phyloP scores from a whole-genome alignment of 495 filamentous ascomycete species.

The Chlorociboria aeruginascens region DNA sequence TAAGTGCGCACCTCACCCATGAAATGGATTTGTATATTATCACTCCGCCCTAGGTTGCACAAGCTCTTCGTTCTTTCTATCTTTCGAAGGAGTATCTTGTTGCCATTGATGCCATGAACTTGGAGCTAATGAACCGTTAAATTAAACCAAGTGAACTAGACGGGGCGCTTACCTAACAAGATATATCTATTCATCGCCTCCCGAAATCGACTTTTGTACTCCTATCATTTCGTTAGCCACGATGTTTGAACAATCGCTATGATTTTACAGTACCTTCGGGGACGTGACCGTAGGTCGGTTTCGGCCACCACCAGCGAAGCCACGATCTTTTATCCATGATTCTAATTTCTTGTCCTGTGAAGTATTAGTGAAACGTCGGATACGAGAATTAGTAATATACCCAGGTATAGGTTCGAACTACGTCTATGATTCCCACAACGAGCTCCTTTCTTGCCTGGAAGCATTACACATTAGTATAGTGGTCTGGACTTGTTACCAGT shows the following conservation, averaged over 20 bases:
- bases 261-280: constrained; percentile 43
- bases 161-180: constrained; percentile 33
- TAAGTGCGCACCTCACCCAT: too few species aligned
- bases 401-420: constrained; percentile 98
- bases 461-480: background rate
- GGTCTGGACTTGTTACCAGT: background rate
- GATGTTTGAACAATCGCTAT: background rate
- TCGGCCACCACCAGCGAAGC: constrained; percentile 70
- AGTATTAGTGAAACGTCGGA: background rate
- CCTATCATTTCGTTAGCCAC: constrained; percentile 22
- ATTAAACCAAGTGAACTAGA: background rate
- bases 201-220: constrained; percentile 91
- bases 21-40: too few species aligned
- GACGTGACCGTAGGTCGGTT: constrained; percentile 93
- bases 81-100: background rate
- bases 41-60: too few species aligned
- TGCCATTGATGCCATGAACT: constrained; percentile 19
- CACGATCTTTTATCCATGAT: constrained; percentile 88
- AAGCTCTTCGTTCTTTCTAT: too few species aligned
- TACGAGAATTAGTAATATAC: background rate
- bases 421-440: constrained; percentile 95
- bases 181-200: constrained; percentile 95
- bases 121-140: constrained; percentile 5
- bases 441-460: constrained; percentile 53
- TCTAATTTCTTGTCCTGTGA: constrained; percentile 85